Base-by-base conservation (phyloP, 371 early-diverging fungal genomes). In the Apophysomyces sp. region DNA sequence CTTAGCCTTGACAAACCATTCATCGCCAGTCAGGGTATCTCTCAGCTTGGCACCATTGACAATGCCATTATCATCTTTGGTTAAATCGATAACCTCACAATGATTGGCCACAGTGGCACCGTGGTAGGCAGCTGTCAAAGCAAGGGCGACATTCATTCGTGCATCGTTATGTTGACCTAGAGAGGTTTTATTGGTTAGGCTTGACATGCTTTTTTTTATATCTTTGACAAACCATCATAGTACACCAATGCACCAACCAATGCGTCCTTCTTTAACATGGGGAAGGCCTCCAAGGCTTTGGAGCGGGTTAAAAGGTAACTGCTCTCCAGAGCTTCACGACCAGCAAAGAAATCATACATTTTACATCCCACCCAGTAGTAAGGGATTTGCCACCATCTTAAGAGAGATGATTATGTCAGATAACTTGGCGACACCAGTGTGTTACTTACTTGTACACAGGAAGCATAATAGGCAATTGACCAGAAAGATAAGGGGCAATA, bases 311-410 rank as follows among this genome's bases (percentile, higher is more conserved):
- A 72, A 56, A 95, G 92, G 78, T 97, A 98, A 66, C 91, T 90
- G 56, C 86, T 82, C 36, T 92, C 89, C 58, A 99, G 74, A n/a
- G 91, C 90, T 66, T 95, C 93, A 34, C 82, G 82, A 41, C 97
- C 97, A 6, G 99, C 96, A 64, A 99, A 82, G 52, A 94, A 72
- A 69, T 99, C 99, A 73, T 99, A 99, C 63, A 92, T 86, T 73
- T 98, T 99, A 66, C 94, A 89, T 9, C 99, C 98, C 31, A 89
- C 86, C 92, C 94, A 99, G 71, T 94, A 99, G 75, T 99, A 99
- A 58, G 98, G 98, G 28, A 99, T 78, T 69, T 94, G 90, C 94
- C 96, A 95, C 91, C 91, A 94, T 63, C 89, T 89, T 34, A 13
- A 34, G 9, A 57, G 49, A 57, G 29, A 36, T 44, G 12, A 53